Conservation (phyloP, 805 yeast genomes). For the Debaryomyces hansenii region DNA sequence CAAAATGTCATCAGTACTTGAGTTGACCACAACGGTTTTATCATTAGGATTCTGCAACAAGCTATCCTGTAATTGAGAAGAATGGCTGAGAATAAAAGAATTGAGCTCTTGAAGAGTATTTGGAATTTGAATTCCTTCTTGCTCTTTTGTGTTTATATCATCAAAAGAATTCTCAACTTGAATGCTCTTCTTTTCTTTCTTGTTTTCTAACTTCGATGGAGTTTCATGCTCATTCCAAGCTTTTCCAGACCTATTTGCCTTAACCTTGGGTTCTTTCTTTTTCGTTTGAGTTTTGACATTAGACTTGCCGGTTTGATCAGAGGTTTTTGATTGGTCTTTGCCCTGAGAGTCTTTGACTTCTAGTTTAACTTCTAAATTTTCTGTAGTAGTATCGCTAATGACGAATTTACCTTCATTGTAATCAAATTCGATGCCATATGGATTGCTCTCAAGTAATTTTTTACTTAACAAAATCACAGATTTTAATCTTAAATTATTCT, state of each 20-base stretch:
- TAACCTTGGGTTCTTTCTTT: neutral
- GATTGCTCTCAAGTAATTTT: slow-evolving; percentile 16
- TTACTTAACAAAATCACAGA: slow-evolving; percentile 25
- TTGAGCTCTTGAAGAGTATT: slow-evolving; percentile 38
- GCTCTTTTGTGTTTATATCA: neutral
- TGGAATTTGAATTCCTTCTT: slow-evolving; percentile 13
- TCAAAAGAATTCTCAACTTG: slow-evolving; percentile 1
- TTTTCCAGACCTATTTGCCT: neutral
- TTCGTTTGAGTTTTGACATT: neutral
- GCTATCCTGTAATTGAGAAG: slow-evolving; percentile 22
- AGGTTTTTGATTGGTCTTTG: neutral
- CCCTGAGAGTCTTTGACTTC: neutral
- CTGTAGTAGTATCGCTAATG: neutral
- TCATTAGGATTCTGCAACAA: slow-evolving; percentile 1
- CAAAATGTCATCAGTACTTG: neutral
- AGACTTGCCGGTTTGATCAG: neutral
- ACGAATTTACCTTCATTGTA: neutral
- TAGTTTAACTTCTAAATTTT: neutral
- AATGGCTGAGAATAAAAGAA: slow-evolving; percentile 33
- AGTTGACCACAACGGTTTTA: neutral
- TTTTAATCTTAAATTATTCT: slow-evolving; percentile 25
- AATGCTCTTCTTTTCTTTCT: neutral
- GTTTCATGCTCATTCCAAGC: neutral
- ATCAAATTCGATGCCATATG: slow-evolving; percentile 5
- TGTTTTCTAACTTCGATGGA: neutral